phyloP scores from a whole-genome alignment of 164 flowering plant species.

The Berberis vulgaris region DNA sequence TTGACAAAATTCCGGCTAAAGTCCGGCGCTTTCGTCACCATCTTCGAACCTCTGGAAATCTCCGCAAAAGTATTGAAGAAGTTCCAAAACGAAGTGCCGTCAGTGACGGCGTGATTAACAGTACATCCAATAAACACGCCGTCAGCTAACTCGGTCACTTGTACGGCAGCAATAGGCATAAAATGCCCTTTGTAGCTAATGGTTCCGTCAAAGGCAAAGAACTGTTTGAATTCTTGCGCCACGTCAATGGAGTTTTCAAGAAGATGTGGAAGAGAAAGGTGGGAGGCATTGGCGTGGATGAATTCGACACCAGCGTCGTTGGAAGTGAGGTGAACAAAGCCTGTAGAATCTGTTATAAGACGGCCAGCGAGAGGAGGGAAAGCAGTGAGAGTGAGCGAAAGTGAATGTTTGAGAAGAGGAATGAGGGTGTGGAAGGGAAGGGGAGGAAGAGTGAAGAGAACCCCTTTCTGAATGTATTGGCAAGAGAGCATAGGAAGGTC shows the following conservation, averaged over 20 bases:
- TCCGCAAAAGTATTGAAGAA: constrained; percentile 80
- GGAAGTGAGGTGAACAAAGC: constrained; percentile 49
- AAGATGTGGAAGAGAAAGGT: constrained; percentile 23
- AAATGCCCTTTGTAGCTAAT: constrained; percentile 66
- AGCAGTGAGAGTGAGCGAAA: constrained; percentile 50
- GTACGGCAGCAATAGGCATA: constrained; percentile 58
- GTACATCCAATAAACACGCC: constrained; percentile 69
- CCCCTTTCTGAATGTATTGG: constrained; percentile 87
- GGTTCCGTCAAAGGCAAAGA: constrained; percentile 49
- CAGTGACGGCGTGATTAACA: constrained; percentile 70
- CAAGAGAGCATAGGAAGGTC: constrained; percentile 96
- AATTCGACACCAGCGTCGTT: constrained; percentile 70
- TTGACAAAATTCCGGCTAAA: constrained; percentile 46
- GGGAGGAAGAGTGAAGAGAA: constrained; percentile 41
- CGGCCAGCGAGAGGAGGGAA: constrained; percentile 87
- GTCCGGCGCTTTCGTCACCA: constrained; percentile 40
- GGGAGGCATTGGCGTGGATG: constrained; percentile 41
- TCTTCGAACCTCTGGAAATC: constrained; percentile 26
- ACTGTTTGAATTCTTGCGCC: constrained; percentile 31
- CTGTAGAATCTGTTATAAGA: constrained; percentile 38
- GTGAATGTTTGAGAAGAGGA: constrained; percentile 35
- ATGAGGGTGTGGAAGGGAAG: constrained; percentile 25
- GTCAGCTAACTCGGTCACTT: constrained; percentile 75
- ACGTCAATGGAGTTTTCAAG: constrained; percentile 31
- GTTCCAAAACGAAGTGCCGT: constrained; percentile 92